Conservation (phyloP, 108 stramenopile species). For the Parmales sp. region DNA sequence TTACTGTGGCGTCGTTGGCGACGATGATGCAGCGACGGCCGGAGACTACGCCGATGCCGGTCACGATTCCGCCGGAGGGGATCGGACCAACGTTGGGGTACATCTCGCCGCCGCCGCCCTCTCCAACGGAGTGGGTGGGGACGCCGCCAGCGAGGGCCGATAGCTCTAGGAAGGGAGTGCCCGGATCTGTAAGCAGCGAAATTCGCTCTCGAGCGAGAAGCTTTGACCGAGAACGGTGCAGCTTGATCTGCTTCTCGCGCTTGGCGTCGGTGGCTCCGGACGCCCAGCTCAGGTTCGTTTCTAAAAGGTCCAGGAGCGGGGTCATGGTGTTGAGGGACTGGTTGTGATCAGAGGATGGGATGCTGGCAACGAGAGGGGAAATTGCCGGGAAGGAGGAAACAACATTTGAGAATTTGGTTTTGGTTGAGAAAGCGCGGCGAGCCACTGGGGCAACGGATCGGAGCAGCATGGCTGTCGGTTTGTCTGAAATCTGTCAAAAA, state of each 20-base stretch:
- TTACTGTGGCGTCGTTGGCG: conserved; percentile 98
- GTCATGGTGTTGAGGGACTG: too few relatives aligned
- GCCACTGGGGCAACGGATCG: too few relatives aligned
- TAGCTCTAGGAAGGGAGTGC: conserved; percentile 88
- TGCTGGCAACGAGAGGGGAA: too few relatives aligned
- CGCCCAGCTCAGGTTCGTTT: too few relatives aligned
- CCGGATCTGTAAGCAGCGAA: conserved; percentile 74
- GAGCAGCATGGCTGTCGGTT: too few relatives aligned
- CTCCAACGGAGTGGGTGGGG: conserved; percentile 21
- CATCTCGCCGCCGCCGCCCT: not conserved
- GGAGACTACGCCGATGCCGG: conserved; percentile 85
- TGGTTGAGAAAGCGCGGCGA: too few relatives aligned
- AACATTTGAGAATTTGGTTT: too few relatives aligned
- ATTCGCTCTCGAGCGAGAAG: conserved; percentile 88
- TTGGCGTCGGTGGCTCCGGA: too few relatives aligned
- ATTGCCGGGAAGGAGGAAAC: too few relatives aligned
- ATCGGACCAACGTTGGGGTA: conserved; percentile 24
- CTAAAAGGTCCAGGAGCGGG: too few relatives aligned
- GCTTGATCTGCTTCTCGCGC: conserved; percentile 47
- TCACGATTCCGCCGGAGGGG: conserved; percentile 87
- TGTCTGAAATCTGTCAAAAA: too few relatives aligned
- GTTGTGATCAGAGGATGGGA: too few relatives aligned
- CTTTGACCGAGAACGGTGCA: conserved; percentile 74
- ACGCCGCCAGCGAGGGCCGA: conserved; percentile 42
- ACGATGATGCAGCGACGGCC: conserved; percentile 86